Percentiles rank a stretch among this genome's conserved stretches.
Evolutionary conservation across 805 yeast species (phyloP).

Genomic region (Sugiyamaella marilandica): DNA sequence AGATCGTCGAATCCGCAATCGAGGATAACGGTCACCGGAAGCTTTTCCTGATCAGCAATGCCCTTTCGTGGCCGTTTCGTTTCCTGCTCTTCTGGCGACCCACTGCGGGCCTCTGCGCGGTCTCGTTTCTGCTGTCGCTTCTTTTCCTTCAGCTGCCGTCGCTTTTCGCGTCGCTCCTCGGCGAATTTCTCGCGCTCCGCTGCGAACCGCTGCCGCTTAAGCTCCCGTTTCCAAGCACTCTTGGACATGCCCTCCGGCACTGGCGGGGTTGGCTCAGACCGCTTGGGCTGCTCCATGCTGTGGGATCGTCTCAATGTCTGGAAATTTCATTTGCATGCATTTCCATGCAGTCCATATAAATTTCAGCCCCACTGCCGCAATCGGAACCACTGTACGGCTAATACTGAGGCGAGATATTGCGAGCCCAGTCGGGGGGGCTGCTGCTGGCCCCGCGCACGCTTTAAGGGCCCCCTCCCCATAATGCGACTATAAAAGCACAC

Average conservation of each 20-base stretch:
- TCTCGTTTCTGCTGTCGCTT: slow-evolving; percentile 37
- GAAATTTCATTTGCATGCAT: too few species aligned
- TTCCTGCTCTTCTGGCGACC: slow-evolving; percentile 17
- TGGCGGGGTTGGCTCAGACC: slow-evolving; percentile 18
- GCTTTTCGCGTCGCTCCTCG: slow-evolving; percentile 50
- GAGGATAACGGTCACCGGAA: slow-evolving; percentile 55
- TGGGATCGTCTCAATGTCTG: not conserved
- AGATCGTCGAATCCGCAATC: slow-evolving; percentile 90
- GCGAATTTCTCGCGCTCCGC: slow-evolving; percentile 59
- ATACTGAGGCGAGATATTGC: not conserved
- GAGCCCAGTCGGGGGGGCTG: not conserved
- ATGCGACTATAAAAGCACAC: slow-evolving; percentile 1
- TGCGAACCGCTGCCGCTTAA: slow-evolving; percentile 55
- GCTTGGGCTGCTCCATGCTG: not conserved
- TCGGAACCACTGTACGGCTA: not conserved
- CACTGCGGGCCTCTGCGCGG: slow-evolving; percentile 33
- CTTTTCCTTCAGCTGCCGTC: slow-evolving; percentile 39
- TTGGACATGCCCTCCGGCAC: slow-evolving; percentile 84
- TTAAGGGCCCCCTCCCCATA: not conserved
- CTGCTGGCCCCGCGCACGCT: not conserved
- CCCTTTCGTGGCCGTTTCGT: slow-evolving; percentile 14
- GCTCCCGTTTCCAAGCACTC: slow-evolving; percentile 72
- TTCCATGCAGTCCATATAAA: not conserved
- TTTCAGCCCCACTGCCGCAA: not conserved
- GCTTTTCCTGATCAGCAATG: slow-evolving; percentile 20